These are phyloP conservation scores for Mycena rebaudengoi DNA, from an alignment of 768 basidiomycete species.

Conservation along the genomic window DNA sequence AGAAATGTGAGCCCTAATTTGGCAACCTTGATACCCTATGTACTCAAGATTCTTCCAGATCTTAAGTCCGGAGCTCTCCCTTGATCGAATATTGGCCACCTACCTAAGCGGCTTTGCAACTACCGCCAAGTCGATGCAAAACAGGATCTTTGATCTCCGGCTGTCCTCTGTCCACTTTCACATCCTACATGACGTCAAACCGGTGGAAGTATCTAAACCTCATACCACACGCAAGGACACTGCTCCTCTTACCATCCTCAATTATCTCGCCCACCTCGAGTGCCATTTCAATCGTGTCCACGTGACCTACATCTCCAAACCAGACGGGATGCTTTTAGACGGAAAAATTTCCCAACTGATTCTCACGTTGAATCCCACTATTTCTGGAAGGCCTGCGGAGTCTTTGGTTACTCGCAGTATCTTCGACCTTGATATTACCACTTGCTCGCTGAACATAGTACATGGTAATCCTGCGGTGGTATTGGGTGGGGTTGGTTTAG, in stretches of 20 bases:
- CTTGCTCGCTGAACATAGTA: not conserved
- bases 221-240: constrained; percentile 27
- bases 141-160: constrained; percentile 49
- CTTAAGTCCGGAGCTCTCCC: constrained; percentile 43
- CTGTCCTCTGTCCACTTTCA: constrained; percentile 51
- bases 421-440: constrained; percentile 5
- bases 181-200: constrained; percentile 56
- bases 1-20: constrained; percentile 48
- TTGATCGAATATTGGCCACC: constrained; percentile 53
- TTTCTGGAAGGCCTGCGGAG: not conserved
- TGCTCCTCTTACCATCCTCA: constrained; percentile 17
- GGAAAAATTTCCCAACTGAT: constrained; percentile 3
- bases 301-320: constrained; percentile 3
- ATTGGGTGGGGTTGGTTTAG: constrained; percentile 20
- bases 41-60: constrained; percentile 31
- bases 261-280: constrained; percentile 5
- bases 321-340: not conserved
- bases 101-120: constrained; percentile 46
- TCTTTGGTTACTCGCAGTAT: not conserved
- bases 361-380: constrained; percentile 3
- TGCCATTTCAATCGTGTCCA: constrained; percentile 6
- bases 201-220: constrained; percentile 42
- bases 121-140: constrained; percentile 21
- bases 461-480: constrained; percentile 3
- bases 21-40: not conserved